A percentile compares a stretch with the other conserved stretches of the same genome.
Evolutionary conservation across 331 rosid species (phyloP).

Genomic region (Pyrus hybrid): DNA sequence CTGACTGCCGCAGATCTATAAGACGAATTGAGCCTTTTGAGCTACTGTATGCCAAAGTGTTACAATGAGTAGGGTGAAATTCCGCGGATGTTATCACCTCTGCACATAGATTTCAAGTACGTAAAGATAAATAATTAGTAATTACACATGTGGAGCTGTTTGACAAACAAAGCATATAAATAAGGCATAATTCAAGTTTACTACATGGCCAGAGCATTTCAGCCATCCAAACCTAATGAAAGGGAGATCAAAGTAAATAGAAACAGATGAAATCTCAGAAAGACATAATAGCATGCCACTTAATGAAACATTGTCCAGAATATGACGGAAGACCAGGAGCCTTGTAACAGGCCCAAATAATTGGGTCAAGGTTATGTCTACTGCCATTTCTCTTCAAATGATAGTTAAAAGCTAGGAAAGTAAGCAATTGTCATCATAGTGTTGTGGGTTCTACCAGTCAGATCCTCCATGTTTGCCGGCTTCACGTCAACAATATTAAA

Average conservation of each 20-base stretch:
- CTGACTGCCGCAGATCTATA: constrained; percentile 59
- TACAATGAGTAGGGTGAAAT: constrained; percentile 59
- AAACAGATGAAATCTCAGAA: neutral
- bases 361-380: neutral
- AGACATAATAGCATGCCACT: neutral
- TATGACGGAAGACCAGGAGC: neutral
- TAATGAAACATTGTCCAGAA: neutral
- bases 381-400: neutral
- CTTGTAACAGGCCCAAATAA: neutral
- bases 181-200: neutral
- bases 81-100: constrained; percentile 68
- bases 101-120: constrained; percentile 2
- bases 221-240: neutral
- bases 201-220: neutral
- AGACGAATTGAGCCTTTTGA: constrained; percentile 62
- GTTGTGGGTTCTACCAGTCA: constrained; percentile 37
- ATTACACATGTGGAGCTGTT: neutral
- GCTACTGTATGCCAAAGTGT: constrained; percentile 55
- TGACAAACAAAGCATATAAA: neutral
- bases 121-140: neutral
- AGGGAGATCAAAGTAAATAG: neutral
- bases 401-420: neutral
- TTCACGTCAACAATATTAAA: constrained; percentile 57
- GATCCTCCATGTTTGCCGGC: constrained; percentile 64
- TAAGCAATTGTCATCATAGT: neutral